Evolutionary conservation across 1,284 basidiomycete genomes (phyloP), one percentile per base, ranked within the genome.

Genomic region (Tilletia caries): DNA sequence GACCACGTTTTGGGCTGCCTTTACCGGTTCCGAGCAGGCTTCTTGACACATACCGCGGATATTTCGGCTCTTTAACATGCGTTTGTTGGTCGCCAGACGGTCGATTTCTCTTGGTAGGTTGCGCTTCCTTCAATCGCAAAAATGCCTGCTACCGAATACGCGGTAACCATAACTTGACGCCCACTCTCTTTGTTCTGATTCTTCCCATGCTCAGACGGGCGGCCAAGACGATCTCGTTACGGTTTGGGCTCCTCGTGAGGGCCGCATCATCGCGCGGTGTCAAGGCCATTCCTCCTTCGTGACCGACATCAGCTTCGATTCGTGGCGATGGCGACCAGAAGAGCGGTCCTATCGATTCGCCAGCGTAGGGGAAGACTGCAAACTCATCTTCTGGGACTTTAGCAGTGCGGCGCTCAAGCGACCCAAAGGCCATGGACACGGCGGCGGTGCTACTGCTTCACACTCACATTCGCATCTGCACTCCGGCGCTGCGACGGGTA

Each of bases 251-350:
- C 76, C 76, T 0, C 44, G 77, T 3, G 79, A 81, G 50, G 76
- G 77, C 12, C 69, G 78, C 10, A 89, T 98, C 15, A 89, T 98
- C n/a, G 95, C 95, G 2, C 88, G 95, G 65, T 97, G 95, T 85
- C 94, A 97, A 84, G 96, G 95, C 0, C 95, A 98, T 82, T 91
- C 92, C 0, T 95, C 92, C 1, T 98, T 96, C 80, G 92, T 98
- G 3, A 91, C 92, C 0, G 87, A 89, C 2, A 87, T 98, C 10
- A 91, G 91, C 0, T 98, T 97, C 82, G 96, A 98, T 84, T 89
- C 91, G 15, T 82, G 79, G 77, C 62, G 76, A 23, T 86, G 89
- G 66, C 88, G 91, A 27, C 91, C 91, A 3, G 75, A 75, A 25
- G 75, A 80, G 12, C 65, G 73, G 12, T 77, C 73, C 1, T 80